Percentiles rank a stretch among this genome's conserved stretches.
These are phyloP conservation scores for Blastomyces parvus DNA, from an alignment of 2,329 filamentous ascomycete species.

Conservation along the genomic window DNA sequence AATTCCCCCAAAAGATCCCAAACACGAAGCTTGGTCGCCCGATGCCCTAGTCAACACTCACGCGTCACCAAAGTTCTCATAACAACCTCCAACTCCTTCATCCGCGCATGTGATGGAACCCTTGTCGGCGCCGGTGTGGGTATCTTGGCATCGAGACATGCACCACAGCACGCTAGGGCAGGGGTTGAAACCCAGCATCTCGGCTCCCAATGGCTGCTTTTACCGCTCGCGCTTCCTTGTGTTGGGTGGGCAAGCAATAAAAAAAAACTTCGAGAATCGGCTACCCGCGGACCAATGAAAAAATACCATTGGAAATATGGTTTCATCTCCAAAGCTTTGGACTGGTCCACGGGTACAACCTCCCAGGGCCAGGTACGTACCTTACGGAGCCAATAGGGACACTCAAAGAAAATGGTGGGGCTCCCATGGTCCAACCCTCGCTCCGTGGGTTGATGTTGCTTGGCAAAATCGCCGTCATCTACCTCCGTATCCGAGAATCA, in stretches of 20 bases:
- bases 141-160: not conserved
- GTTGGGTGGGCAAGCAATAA: too few species aligned
- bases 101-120: too few species aligned
- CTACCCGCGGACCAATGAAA: not conserved
- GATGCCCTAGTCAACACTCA: not conserved
- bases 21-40: not conserved
- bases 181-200: not conserved
- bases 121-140: not conserved
- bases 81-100: not conserved
- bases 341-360: not conserved
- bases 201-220: not conserved
- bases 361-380: too few species aligned
- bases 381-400: too few species aligned
- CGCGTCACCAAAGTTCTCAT: too few species aligned
- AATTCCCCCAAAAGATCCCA: not conserved
- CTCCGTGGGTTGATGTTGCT: not conserved
- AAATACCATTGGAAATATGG: not conserved
- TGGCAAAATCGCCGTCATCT: not conserved
- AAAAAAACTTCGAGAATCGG: not conserved
- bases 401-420: too few species aligned
- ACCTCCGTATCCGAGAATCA: too few species aligned
- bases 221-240: not conserved
- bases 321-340: not conserved
- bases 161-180: not conserved
- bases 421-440: not conserved